phyloP scores from a whole-genome alignment of 352 stramenopile genomes.

The Pythium rishiriense region DNA sequence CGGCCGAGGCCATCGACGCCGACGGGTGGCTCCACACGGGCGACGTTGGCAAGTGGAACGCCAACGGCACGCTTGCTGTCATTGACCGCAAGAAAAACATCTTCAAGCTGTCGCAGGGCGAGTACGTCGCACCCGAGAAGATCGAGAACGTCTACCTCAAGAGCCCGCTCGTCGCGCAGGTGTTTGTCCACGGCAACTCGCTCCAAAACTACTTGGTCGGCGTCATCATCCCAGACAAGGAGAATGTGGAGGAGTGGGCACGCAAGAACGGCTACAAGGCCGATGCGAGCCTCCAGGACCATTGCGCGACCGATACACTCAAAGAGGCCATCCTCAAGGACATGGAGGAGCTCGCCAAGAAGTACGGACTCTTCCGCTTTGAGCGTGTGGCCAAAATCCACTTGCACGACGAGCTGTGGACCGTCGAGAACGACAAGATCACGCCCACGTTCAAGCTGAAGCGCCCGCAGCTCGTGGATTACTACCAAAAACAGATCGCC shows the following conservation, averaged over 20 bases:
- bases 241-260: slow-evolving; percentile 83
- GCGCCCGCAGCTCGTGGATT: slow-evolving; percentile 85
- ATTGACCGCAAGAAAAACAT: slow-evolving; percentile 94
- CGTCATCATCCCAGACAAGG: slow-evolving; percentile 93
- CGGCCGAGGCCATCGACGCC: slow-evolving; percentile 85
- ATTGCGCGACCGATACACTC: slow-evolving; percentile 33
- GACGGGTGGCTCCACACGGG: slow-evolving; percentile 97
- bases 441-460: slow-evolving; percentile 98
- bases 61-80: slow-evolving; percentile 89
- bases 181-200: slow-evolving; percentile 96
- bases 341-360: slow-evolving; percentile 62
- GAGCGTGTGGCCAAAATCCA: slow-evolving; percentile 90
- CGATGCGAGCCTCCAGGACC: slow-evolving; percentile 27
- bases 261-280: slow-evolving; percentile 39
- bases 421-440: slow-evolving; percentile 89
- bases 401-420: slow-evolving; percentile 86
- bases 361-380: slow-evolving; percentile 88
- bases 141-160: slow-evolving; percentile 95
- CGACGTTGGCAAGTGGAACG: slow-evolving; percentile 95
- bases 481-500: slow-evolving; percentile 80
- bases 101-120: slow-evolving; percentile 93
- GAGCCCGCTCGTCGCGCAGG: slow-evolving; percentile 88
- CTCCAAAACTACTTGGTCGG: slow-evolving; percentile 93
- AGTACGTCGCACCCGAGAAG: slow-evolving; percentile 97
- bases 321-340: slow-evolving; percentile 72